Conservation (phyloP, 2,329 filamentous ascomycete genomes). For the Verticillium isaacii region DNA sequence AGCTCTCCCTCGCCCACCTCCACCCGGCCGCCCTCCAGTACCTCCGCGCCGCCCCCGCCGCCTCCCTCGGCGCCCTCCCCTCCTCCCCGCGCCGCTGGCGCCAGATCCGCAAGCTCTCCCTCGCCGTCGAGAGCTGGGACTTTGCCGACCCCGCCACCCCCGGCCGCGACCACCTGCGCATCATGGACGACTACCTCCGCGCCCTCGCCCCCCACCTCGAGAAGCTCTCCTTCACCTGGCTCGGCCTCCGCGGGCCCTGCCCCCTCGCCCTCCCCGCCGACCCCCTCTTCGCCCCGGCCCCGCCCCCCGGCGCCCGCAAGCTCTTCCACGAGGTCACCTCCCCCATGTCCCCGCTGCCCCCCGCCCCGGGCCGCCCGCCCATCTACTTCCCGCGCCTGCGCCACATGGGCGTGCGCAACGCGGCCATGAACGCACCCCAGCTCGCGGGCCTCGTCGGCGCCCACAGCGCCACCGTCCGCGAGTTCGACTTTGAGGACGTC, state of each 20-base stretch:
- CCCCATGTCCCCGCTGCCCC: slow-evolving; percentile 58
- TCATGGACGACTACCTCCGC: slow-evolving; percentile 77
- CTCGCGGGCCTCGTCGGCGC: slow-evolving; percentile 62
- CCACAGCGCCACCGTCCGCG: slow-evolving; percentile 64
- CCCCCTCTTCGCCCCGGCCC: slow-evolving; percentile 58
- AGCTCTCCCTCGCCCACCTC: slow-evolving; percentile 67
- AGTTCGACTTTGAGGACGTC: slow-evolving; percentile 78
- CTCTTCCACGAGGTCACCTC: slow-evolving; percentile 61
- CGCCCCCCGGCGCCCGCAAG: slow-evolving; percentile 48
- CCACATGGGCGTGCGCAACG: slow-evolving; percentile 68
- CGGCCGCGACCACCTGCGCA: slow-evolving; percentile 66
- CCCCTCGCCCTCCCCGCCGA: slow-evolving; percentile 68
- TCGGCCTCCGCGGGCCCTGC: slow-evolving; percentile 66
- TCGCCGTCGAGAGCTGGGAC: slow-evolving; percentile 68
- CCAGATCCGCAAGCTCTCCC: slow-evolving; percentile 69
- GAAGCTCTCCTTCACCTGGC: slow-evolving; percentile 73
- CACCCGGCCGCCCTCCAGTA: slow-evolving; percentile 75
- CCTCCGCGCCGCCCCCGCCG: slow-evolving; percentile 65
- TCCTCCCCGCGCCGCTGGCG: slow-evolving; percentile 69
- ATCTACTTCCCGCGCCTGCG: slow-evolving; percentile 64
- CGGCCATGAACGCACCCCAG: slow-evolving; percentile 65
- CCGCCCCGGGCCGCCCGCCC: slow-evolving; percentile 44
- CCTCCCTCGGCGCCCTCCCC: slow-evolving; percentile 63
- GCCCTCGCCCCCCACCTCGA: slow-evolving; percentile 62
- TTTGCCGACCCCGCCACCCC: slow-evolving; percentile 50